Conservation (phyloP, 2,329 filamentous ascomycete species). For the Geosmithia morbida region DNA sequence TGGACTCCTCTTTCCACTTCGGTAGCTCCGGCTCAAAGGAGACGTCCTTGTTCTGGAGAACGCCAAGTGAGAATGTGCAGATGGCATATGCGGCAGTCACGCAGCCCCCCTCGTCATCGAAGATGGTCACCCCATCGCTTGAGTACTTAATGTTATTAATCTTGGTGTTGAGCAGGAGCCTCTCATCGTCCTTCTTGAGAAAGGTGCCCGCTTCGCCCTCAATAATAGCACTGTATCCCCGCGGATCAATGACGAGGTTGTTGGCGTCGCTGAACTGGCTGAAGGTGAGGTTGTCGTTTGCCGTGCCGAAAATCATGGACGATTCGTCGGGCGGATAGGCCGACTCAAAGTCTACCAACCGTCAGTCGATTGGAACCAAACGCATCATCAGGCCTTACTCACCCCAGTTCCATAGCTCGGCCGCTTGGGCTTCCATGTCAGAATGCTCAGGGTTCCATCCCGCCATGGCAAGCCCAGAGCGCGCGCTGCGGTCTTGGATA, state of each 20-base stretch:
- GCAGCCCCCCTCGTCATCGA: constrained; percentile 37
- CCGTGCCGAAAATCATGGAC: constrained; percentile 38
- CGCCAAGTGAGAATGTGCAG: constrained; percentile 53
- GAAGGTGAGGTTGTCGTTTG: constrained; percentile 45
- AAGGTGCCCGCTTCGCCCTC: constrained; percentile 42
- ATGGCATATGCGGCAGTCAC: constrained; percentile 47
- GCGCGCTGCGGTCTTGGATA: constrained; percentile 40
- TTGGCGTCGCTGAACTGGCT: constrained; percentile 47
- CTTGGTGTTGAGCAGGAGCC: constrained; percentile 42
- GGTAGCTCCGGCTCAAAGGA: constrained; percentile 44
- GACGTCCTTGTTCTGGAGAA: constrained; percentile 47
- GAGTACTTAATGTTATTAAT: constrained; percentile 41
- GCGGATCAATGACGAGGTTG: constrained; percentile 44
- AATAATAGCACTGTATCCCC: constrained; percentile 46
- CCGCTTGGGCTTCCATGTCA: constrained; percentile 35
- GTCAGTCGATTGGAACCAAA: neutral
- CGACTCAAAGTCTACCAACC: constrained; percentile 38
- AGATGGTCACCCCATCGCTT: constrained; percentile 31
- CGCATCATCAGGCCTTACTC: neutral
- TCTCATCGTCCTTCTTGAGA: constrained; percentile 34
- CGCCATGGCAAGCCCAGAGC: constrained; percentile 35
- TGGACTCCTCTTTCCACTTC: constrained; percentile 47
- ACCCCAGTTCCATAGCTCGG: constrained; percentile 8
- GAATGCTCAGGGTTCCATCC: constrained; percentile 39
- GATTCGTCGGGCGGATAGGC: constrained; percentile 39